A percentile compares a stretch with the other conserved stretches of the same genome.
phyloP scores from a whole-genome alignment of 2,329 filamentous ascomycete species.

The Hypoxylon sp. region DNA sequence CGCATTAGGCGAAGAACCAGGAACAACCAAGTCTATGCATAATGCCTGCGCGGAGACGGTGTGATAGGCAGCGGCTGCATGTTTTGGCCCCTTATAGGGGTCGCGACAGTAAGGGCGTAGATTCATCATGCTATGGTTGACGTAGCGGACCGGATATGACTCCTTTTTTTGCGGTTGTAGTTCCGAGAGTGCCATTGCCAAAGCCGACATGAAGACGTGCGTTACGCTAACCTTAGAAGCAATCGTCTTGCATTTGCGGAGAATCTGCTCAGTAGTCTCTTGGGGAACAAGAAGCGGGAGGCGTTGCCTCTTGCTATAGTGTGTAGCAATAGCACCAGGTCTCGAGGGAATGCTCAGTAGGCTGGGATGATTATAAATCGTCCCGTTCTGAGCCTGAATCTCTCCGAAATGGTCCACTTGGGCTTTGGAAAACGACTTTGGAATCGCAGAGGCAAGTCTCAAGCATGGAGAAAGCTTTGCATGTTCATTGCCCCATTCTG shows the following conservation, averaged over 20 bases:
- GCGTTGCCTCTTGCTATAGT: slow-evolving; percentile 21
- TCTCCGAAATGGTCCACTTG: slow-evolving; percentile 23
- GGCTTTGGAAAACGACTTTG: slow-evolving; percentile 17
- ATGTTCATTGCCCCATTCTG: slow-evolving; percentile 25
- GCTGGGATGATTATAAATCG: slow-evolving; percentile 23
- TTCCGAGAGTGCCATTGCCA: slow-evolving; percentile 28
- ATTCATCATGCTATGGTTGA: slow-evolving; percentile 39
- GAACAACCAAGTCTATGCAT: slow-evolving; percentile 25
- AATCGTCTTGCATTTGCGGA: slow-evolving; percentile 22
- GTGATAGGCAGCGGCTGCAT: slow-evolving; percentile 37
- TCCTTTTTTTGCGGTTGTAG: slow-evolving; percentile 23
- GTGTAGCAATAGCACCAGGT: background rate
- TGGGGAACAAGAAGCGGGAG: slow-evolving; percentile 14
- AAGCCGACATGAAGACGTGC: slow-evolving; percentile 36
- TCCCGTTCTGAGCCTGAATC: slow-evolving; percentile 26
- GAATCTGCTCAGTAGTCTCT: slow-evolving; percentile 17
- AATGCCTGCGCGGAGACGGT: slow-evolving; percentile 34
- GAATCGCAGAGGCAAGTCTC: slow-evolving; percentile 22
- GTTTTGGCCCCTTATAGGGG: slow-evolving; percentile 22
- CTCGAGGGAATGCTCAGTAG: slow-evolving; percentile 31
- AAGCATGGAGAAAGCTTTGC: slow-evolving; percentile 33
- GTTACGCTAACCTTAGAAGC: slow-evolving; percentile 30
- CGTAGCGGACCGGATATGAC: slow-evolving; percentile 31
- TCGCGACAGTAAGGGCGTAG: slow-evolving; percentile 31
- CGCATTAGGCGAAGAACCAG: background rate